Evolutionary conservation across 306 rosid genomes (phyloP).

Genomic region (Pterocarpus macrocarpus): DNA sequence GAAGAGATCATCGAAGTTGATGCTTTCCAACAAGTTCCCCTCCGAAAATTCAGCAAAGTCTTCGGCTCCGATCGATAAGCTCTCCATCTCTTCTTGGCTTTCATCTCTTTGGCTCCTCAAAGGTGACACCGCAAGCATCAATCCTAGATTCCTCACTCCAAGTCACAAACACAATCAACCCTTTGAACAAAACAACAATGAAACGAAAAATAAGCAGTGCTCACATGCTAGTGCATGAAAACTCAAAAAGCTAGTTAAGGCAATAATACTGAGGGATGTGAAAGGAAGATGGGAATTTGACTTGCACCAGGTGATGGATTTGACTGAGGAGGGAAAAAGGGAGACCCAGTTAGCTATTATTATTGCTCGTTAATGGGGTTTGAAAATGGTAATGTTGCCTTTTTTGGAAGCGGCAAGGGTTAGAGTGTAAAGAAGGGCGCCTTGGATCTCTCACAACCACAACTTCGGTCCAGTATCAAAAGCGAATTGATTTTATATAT

Average conservation of each 20-base stretch:
- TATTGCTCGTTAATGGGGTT: slow-evolving; percentile 28
- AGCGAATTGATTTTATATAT: slow-evolving; percentile 52
- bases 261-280: background rate
- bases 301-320: background rate
- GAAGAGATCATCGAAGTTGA: slow-evolving; percentile 84
- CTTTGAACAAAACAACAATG: background rate
- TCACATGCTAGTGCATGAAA: background rate
- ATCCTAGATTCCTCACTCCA: slow-evolving; percentile 5
- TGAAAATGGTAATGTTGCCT: slow-evolving; percentile 36
- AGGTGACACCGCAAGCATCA: slow-evolving; percentile 87
- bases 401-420: slow-evolving; percentile 47
- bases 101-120: slow-evolving; percentile 66
- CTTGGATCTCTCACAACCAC: slow-evolving; percentile 70
- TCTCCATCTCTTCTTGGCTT: slow-evolving; percentile 67
- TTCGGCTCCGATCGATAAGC: slow-evolving; percentile 53
- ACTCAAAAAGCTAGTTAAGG: too few species aligned
- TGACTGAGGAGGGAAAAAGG: background rate
- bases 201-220: background rate
- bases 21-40: slow-evolving; percentile 71
- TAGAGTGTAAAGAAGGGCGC: slow-evolving; percentile 12
- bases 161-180: background rate
- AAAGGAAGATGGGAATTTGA: background rate
- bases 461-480: slow-evolving; percentile 53
- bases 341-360: too few species aligned
- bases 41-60: slow-evolving; percentile 74